phyloP scores from a whole-genome alignment of 2,329 filamentous ascomycete species.

The Calonectria pseudoreteaudii region DNA sequence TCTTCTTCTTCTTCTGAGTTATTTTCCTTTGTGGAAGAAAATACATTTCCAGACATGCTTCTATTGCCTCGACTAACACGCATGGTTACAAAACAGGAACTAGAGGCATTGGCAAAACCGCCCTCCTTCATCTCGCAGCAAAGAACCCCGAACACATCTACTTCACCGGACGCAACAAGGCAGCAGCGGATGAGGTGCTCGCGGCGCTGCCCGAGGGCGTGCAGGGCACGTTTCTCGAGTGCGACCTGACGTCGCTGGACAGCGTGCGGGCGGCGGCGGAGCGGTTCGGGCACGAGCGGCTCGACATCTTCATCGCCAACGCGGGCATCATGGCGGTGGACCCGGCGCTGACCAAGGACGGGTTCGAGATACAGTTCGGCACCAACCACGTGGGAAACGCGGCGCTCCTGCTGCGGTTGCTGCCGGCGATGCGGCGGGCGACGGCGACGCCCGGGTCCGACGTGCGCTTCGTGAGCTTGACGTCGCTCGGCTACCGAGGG shows the following conservation, averaged over 20 bases:
- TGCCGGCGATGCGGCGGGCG: slow-evolving; percentile 40
- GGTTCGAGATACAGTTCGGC: slow-evolving; percentile 51
- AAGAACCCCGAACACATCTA: slow-evolving; percentile 66
- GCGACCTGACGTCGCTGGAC: slow-evolving; percentile 63
- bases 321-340: slow-evolving; percentile 51
- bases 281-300: slow-evolving; percentile 53
- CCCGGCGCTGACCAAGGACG: slow-evolving; percentile 45
- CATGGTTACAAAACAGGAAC: slow-evolving; percentile 45
- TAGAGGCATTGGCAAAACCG: slow-evolving; percentile 42
- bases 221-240: slow-evolving; percentile 50
- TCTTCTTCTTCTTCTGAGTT: too few species aligned
- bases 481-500: slow-evolving; percentile 42
- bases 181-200: slow-evolving; percentile 57
- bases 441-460: slow-evolving; percentile 25
- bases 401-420: slow-evolving; percentile 49
- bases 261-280: slow-evolving; percentile 59
- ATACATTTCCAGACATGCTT: neutral
- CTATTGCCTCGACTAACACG: slow-evolving; percentile 3
- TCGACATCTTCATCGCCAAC: slow-evolving; percentile 55
- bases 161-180: slow-evolving; percentile 62
- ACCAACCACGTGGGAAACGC: slow-evolving; percentile 50
- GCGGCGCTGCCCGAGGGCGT: slow-evolving; percentile 46
- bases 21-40: too few species aligned
- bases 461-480: slow-evolving; percentile 41
- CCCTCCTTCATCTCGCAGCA: slow-evolving; percentile 42